These are phyloP conservation scores for Astrephomene gubernaculifera DNA, from an alignment of 139 green algal genomes.

Conservation along the genomic window DNA sequence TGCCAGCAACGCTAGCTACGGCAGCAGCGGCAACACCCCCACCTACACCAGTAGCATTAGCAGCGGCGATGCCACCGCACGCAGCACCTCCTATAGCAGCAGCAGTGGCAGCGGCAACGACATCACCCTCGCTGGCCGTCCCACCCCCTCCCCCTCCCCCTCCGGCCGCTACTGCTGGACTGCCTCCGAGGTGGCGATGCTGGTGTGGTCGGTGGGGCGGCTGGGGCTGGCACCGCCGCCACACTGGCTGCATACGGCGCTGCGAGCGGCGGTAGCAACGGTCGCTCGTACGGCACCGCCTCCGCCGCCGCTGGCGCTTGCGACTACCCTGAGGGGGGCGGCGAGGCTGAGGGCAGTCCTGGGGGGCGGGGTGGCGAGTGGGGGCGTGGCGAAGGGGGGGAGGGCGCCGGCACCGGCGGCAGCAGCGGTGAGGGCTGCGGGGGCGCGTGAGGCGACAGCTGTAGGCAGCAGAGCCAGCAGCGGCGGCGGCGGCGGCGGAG, in stretches of 20 bases:
- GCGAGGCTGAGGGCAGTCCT: neutral
- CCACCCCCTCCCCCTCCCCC: too few species aligned
- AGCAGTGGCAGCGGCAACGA: neutral
- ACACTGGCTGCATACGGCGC: constrained; percentile 2
- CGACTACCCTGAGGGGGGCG: constrained; percentile 28
- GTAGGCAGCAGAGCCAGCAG: too few species aligned
- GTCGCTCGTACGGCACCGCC: too few species aligned
- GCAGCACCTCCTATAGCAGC: neutral
- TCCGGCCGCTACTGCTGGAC: neutral
- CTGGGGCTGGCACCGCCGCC: neutral
- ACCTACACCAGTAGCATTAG: neutral
- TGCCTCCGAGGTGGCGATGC: constrained; percentile 24
- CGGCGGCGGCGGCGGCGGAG: too few species aligned
- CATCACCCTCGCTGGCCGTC: neutral
- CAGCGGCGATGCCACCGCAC: neutral
- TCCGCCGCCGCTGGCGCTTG: constrained; percentile 29
- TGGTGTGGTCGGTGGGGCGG: constrained; percentile 31
- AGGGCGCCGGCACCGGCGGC: too few species aligned
- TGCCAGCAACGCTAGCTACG: neutral
- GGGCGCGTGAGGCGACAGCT: too few species aligned
- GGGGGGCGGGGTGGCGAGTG: neutral
- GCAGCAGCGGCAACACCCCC: neutral
- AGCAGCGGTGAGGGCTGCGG: neutral
- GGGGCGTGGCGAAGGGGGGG: neutral
- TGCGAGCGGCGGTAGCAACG: neutral